phyloP scores from a whole-genome alignment of 2,329 filamentous ascomycete genomes.

The Macrophomina phaseolina region DNA sequence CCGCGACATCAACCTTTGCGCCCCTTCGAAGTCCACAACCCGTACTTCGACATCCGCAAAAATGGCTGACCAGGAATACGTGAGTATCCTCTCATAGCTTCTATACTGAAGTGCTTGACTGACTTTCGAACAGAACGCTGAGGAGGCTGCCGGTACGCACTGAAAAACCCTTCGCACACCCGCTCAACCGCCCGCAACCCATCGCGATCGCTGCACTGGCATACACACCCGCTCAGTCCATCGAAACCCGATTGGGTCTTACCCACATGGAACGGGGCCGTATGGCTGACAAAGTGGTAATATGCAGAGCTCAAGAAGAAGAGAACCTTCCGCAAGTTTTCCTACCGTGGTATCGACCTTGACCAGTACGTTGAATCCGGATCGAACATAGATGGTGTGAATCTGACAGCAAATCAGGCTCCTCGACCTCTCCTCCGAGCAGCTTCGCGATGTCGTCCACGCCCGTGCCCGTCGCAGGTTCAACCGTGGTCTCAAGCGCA shows the following conservation, averaged over 20 bases:
- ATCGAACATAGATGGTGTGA: conserved; percentile 25
- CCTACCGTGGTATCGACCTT: conserved; percentile 98
- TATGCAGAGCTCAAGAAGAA: conserved; percentile 90
- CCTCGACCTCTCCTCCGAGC: conserved; percentile 96
- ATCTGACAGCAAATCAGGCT: conserved; percentile 66
- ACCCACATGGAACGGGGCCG: conserved; percentile 28
- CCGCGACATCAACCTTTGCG: conserved; percentile 34
- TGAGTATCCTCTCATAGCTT: conserved; percentile 58
- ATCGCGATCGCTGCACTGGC: conserved; percentile 23
- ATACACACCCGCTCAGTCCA: conserved; percentile 24
- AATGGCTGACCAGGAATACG: conserved; percentile 91
- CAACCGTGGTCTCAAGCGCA: conserved; percentile 99
- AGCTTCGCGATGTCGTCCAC: conserved; percentile 99
- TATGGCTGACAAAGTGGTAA: conserved; percentile 28
- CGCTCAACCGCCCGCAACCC: conserved; percentile 28
- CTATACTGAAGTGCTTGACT: conserved; percentile 31
- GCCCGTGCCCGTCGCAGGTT: conserved; percentile 97
- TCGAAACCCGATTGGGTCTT: conserved; percentile 28
- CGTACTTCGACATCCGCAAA: conserved; percentile 60
- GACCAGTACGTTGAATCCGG: conserved; percentile 77
- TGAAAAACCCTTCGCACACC: conserved; percentile 30
- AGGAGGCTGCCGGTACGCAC: conserved; percentile 83
- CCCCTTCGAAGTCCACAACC: conserved; percentile 35
- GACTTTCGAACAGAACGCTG: conserved; percentile 73
- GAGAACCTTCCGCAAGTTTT: conserved; percentile 99